Evolutionary conservation across 345 rosid genomes (phyloP).

Genomic region (Eucalyptus regnans): DNA sequence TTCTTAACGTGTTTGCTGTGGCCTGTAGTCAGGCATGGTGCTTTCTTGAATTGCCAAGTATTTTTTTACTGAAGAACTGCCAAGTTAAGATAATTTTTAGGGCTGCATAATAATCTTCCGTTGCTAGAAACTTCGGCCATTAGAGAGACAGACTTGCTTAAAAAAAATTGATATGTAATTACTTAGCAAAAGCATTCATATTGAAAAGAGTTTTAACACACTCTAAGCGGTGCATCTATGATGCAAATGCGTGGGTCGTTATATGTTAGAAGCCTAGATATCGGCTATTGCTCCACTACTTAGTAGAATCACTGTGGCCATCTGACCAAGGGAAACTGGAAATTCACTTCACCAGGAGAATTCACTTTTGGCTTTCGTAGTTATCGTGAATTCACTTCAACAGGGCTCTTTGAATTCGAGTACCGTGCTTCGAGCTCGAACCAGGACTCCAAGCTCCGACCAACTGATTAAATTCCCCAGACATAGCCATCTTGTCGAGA

Average conservation of each 20-base stretch:
- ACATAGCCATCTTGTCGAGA: slow-evolving; percentile 27
- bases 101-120: too few species aligned
- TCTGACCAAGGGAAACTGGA: not conserved
- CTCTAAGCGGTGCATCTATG: not conserved
- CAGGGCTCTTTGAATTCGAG: not conserved
- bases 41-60: too few species aligned
- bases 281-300: too few species aligned
- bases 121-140: too few species aligned
- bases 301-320: too few species aligned
- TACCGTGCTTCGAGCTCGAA: slow-evolving; percentile 24
- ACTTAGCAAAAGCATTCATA: not conserved
- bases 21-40: too few species aligned
- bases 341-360: not conserved
- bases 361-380: not conserved
- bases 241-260: not conserved
- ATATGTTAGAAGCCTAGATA: not conserved
- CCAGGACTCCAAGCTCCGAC: slow-evolving; percentile 26
- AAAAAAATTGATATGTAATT: too few species aligned
- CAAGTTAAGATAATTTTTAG: too few species aligned
- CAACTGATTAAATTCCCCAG: slow-evolving; percentile 26
- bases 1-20: too few species aligned
- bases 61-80: too few species aligned
- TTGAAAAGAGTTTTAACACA: not conserved
- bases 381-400: not conserved
- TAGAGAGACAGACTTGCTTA: too few species aligned